Evolutionary conservation across 495 filamentous ascomycete species (phyloP).

Genomic region (Xylaria bambusicola): DNA sequence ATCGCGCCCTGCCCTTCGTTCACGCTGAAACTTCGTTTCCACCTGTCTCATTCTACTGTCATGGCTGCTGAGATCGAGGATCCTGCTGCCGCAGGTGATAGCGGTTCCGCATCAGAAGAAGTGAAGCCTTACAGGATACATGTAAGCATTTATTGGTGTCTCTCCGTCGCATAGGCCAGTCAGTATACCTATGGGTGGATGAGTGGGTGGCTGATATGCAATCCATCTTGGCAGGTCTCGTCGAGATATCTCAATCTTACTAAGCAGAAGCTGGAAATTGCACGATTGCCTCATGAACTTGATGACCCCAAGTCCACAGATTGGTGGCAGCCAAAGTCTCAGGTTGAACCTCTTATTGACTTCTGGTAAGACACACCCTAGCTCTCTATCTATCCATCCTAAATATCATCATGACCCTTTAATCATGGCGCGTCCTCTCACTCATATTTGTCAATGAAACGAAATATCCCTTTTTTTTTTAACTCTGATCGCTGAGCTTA

Average conservation of each 20-base stretch:
- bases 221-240: constrained; percentile 40
- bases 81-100: constrained; percentile 19
- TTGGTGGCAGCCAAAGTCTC: constrained; percentile 51
- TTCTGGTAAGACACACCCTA: constrained; percentile 45
- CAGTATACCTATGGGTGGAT: background rate
- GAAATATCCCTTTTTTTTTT: background rate
- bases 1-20: too few relatives aligned
- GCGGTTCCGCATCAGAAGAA: constrained; percentile 34
- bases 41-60: background rate
- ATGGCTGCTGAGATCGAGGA: constrained; percentile 28
- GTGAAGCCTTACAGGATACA: constrained; percentile 54
- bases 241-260: constrained; percentile 55
- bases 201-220: constrained; percentile 19
- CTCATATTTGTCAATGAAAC: background rate
- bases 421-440: too few relatives aligned
- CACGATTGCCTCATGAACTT: constrained; percentile 54
- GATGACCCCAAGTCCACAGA: constrained; percentile 41
- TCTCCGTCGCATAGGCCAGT: too few relatives aligned
- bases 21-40: too few relatives aligned
- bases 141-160: constrained; percentile 33
- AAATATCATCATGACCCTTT: too few relatives aligned
- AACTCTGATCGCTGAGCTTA: too few relatives aligned
- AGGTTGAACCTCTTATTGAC: constrained; percentile 54
- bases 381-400: too few relatives aligned
- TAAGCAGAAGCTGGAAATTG: constrained; percentile 56